These are phyloP conservation scores for Endocalyx cinctus DNA, from an alignment of 2,329 filamentous ascomycete genomes.

Conservation along the genomic window DNA sequence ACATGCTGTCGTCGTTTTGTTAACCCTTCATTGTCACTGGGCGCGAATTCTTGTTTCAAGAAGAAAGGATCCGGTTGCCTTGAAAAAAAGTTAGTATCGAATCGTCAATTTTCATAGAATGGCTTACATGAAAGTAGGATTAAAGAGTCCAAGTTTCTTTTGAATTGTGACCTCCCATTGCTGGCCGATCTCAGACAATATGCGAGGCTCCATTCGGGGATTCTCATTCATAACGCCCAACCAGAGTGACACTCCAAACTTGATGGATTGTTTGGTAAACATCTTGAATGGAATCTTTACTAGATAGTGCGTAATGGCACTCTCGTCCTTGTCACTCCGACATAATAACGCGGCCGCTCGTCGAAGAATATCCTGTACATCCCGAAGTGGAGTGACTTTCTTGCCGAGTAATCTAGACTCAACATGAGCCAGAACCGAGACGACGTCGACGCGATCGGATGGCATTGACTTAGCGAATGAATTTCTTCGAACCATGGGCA, in stretches of 20 bases:
- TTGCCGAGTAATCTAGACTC: conserved; percentile 66
- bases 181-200: conserved; percentile 81
- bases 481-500: conserved; percentile 49
- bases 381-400: conserved; percentile 64
- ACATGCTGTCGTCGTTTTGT: conserved; percentile 72
- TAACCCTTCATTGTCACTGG: conserved; percentile 74
- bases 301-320: conserved; percentile 76
- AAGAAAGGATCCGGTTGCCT: conserved; percentile 84
- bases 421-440: conserved; percentile 66
- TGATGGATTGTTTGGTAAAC: conserved; percentile 93
- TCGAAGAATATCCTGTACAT: conserved; percentile 77
- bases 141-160: conserved; percentile 77
- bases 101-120: not conserved
- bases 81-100: conserved; percentile 18
- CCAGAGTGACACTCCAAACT: conserved; percentile 93
- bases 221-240: conserved; percentile 97
- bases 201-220: conserved; percentile 76
- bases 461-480: conserved; percentile 49
- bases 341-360: conserved; percentile 84
- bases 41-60: conserved; percentile 85
- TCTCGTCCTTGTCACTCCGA: conserved; percentile 68
- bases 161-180: conserved; percentile 86
- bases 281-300: conserved; percentile 89
- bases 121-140: conserved; percentile 58
- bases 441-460: conserved; percentile 52